Evolutionary conservation across 2,329 filamentous ascomycete species (phyloP), one percentile per base, ranked within the genome.

Genomic region (Sordariomycetes sp.): DNA sequence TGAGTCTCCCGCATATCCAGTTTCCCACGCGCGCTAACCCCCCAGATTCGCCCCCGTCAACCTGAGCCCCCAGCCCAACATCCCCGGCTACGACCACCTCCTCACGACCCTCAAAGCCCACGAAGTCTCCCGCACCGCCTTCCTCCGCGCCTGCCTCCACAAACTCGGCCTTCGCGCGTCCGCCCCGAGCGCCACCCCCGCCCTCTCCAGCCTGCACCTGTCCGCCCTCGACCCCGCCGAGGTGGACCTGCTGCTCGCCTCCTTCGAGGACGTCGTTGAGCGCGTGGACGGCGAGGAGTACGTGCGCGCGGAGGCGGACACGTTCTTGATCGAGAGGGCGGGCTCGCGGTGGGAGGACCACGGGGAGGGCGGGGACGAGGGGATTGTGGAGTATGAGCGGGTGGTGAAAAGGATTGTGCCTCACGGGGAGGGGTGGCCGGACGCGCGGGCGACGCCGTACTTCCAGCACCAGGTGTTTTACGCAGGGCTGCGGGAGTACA

Each of bases 381-480:
- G 82, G 64, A 84, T 89, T 62, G 70, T 88, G 63, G 89, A 96
- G 68, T 92, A 93, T 75, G 82, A 83, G 64, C 78, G 82, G 48
- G 73, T 93, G 32, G 73, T 85, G 54, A 96, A 96, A 71, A 80
- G 76, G 18, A 78, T 99, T 24, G 76, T 92, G 5, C 76, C 88
- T 0, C 89, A 97, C 64, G 84, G 90, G 46, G 75, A 78, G 3
- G 73, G 73, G 1, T 81, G 86, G 62, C 92, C 93, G 0, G 77
- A 83, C 6, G 77, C 78, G 3, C 88, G 88, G 65, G 79, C 87
- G 56, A 96, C 91, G 0, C 91, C 92, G 0, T 86, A 86, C 64
- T 97, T 97, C 73, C 89, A 95, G 65, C 91, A 97, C 67, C 75
- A 86, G 59, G 77, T 85, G 1, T 97, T 86, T 70, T 97, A 87